phyloP scores from a whole-genome alignment of 1,284 basidiomycete genomes.

The Cryptococcus neoformans region DNA sequence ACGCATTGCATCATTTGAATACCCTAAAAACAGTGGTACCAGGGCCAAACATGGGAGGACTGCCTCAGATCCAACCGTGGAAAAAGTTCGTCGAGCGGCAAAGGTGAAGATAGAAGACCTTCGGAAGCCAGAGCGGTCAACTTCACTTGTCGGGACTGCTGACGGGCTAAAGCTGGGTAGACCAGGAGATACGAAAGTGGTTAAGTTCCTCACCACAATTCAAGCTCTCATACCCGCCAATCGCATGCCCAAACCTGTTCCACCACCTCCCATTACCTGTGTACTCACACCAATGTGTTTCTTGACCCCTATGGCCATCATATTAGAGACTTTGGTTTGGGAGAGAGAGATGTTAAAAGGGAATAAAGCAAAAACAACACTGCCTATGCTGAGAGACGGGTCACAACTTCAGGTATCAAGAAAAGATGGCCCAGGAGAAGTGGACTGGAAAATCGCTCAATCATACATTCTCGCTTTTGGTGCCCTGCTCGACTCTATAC shows the following conservation, averaged over 20 bases:
- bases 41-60: conserved; percentile 11
- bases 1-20: conserved; percentile 9
- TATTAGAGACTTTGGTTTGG: conserved; percentile 31
- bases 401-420: conserved; percentile 8
- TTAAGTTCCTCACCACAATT: conserved; percentile 13
- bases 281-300: conserved; percentile 21
- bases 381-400: conserved; percentile 19
- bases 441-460: conserved; percentile 25
- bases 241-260: conserved; percentile 5
- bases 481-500: conserved; percentile 10
- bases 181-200: neutral
- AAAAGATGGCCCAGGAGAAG: neutral
- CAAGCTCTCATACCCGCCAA: conserved; percentile 18
- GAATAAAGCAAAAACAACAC: neutral
- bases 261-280: conserved; percentile 9
- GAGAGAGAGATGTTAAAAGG: conserved; percentile 21
- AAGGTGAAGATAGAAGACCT: neutral
- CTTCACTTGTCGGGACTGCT: neutral
- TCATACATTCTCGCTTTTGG: conserved; percentile 25
- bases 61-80: conserved; percentile 14
- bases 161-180: conserved; percentile 4
- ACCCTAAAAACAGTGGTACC: neutral
- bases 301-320: conserved; percentile 25
- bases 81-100: neutral
- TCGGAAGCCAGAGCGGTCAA: conserved; percentile 3